Base-by-base conservation (phyloP, 306 rosid species). In the Gastrolobium bilobum region DNA sequence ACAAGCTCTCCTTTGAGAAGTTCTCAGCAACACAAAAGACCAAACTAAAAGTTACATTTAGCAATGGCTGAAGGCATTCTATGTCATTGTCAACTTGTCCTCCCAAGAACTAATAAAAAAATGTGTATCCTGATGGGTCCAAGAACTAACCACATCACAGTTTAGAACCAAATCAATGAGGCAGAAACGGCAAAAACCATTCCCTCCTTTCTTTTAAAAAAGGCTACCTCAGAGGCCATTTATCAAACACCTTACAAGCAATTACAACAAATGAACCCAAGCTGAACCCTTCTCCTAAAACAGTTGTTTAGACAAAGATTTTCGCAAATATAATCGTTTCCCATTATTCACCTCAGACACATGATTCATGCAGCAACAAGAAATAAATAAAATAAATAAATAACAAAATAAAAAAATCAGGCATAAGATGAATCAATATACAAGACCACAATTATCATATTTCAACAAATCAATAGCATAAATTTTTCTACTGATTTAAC, bases 171-270 rank as follows among this genome's bases (percentile, higher is more conserved):
- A 60, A 10, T 26, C 35, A 71, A 56, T 0, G 38, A 54, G 52
- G 37, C 29, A 44, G 5, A 33, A 58, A 57, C 10, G 0, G 4
- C 14, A 15, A 40, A 1, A 8, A 30, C 4, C n/a, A 15, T 39
- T 64, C 70, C 34, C 65, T 31, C 20, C 37, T 15, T 43, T 29
- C 8, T 29, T 10, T 1, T 26, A 58, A 2, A 4, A 34, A 34
- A n/a, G 2, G 31, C 6, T 68, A 68, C 3, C 43, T 31, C 60
- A 69, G 2, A 48, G 59, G 75, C 6, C 51, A 62, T 7, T 38
- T 65, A 30, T 52, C 73, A 65, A 77, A 52, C 79, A 75, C 37
- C 71, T 61, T 61, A 35, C 7, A 35, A 5, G 61, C 71, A 58
- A 0, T 44, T 15, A 20, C 10, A 20, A 15, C 11, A 71, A 54